Evolutionary conservation across 2,329 filamentous ascomycete genomes (phyloP), one percentile per base, ranked within the genome.

Genomic region (Endocalyx cinctus): DNA sequence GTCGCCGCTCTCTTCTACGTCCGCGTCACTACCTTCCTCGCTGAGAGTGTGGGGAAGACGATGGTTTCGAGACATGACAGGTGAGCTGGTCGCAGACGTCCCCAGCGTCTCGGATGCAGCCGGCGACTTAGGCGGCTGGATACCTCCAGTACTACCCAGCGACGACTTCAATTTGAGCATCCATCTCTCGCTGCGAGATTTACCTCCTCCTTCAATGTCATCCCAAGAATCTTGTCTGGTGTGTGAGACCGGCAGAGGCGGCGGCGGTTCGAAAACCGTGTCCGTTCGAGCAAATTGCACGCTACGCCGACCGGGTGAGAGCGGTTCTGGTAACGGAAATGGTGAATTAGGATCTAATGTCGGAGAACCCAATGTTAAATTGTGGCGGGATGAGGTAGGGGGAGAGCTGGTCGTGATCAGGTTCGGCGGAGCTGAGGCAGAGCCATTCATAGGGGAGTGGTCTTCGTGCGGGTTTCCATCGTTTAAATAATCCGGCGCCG

Each of bases 1-100:
- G 33, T 88, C 87, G 0, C 81, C 85, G 27, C 87, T 94, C 54
- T 92, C 87, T 55, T 94, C 89, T 2, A 82, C 86, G 56, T 92
- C 87, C 1, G 84, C 78, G 56, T 89, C 86, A 55, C 79, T 85
- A 14, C 77, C 79, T 41, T 72, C 73, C 17, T 66, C 65, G 27
- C 68, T 61, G 7, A 79, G 56, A 1, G 70, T 76, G 14, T 71
- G 66, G 8, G 73, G 73, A 42, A 77, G 66, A 36, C 67, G 65
- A 29, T 68, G 62, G 15, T 59, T 50, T 25, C 71, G 65, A 2
- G 60, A 51, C 6, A 59, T 50, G 2, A 63, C 66, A 3, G 77
- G 74, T 10, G 75, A 75, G 43, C 58, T 69, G 5, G 63, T 49
- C 10, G 62, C 54, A 7, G 72, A 71, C 10, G 48, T 44, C 8